phyloP scores from a whole-genome alignment of 768 basidiomycete genomes.

The Scleroderma citrinum region DNA sequence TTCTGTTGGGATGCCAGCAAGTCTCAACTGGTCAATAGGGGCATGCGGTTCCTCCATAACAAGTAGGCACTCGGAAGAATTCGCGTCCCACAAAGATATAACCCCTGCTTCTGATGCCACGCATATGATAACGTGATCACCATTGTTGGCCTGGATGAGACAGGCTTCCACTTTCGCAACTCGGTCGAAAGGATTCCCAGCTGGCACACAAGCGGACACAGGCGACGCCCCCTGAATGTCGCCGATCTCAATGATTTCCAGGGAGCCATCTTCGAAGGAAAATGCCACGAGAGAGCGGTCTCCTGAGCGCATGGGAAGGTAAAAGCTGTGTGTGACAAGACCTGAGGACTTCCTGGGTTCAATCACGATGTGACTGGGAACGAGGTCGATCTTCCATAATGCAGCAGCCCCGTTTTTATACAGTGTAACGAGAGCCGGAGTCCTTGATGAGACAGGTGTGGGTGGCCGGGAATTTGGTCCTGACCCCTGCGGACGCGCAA shows the following conservation, averaged over 20 bases:
- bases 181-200: constrained; percentile 53
- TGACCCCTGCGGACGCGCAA: constrained; percentile 9
- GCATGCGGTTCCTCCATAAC: constrained; percentile 58
- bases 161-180: constrained; percentile 52
- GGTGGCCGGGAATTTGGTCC: constrained; percentile 9
- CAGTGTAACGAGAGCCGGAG: constrained; percentile 36
- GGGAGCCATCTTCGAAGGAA: constrained; percentile 55
- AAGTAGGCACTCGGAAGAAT: constrained; percentile 57
- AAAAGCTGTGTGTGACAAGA: constrained; percentile 41
- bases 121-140: constrained; percentile 48
- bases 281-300: constrained; percentile 51
- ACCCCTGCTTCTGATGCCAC: constrained; percentile 60
- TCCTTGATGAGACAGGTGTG: constrained; percentile 7
- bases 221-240: constrained; percentile 37
- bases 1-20: constrained; percentile 48
- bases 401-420: constrained; percentile 58
- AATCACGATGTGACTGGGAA: constrained; percentile 25
- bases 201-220: constrained; percentile 45
- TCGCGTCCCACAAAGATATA: constrained; percentile 71
- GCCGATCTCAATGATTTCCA: constrained; percentile 55
- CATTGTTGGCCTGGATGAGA: constrained; percentile 44
- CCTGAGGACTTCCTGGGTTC: constrained; percentile 38
- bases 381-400: constrained; percentile 39
- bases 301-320: constrained; percentile 44
- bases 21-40: constrained; percentile 50